Percentiles rank a stretch among this genome's conserved stretches.
These are phyloP conservation scores for Pezicula carpinea DNA, from an alignment of 2,329 filamentous ascomycete species.

Conservation along the genomic window DNA sequence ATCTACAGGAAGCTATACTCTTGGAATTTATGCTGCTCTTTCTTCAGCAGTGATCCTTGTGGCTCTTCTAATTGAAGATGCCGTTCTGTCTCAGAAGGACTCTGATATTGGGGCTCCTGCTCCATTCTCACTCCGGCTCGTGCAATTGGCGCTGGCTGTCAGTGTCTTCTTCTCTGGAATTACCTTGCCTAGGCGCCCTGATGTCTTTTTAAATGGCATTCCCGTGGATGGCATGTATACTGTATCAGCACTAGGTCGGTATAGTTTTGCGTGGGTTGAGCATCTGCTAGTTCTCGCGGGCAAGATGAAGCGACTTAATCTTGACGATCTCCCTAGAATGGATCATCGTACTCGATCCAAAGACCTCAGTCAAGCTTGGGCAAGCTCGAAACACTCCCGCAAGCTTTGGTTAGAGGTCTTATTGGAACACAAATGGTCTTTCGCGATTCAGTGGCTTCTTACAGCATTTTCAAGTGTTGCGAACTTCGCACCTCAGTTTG, in stretches of 20 bases:
- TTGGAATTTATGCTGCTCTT: constrained; percentile 47
- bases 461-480: constrained; percentile 33
- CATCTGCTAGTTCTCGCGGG: constrained; percentile 49
- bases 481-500: constrained; percentile 67
- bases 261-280: constrained; percentile 62
- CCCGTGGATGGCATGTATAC: constrained; percentile 61
- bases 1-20: constrained; percentile 46
- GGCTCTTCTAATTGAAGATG: constrained; percentile 41
- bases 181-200: constrained; percentile 61
- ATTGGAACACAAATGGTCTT: constrained; percentile 48
- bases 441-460: constrained; percentile 55
- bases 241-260: constrained; percentile 53
- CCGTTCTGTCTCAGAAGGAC: constrained; percentile 30
- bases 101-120: constrained; percentile 12
- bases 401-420: constrained; percentile 59
- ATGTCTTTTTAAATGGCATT: constrained; percentile 54
- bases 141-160: constrained; percentile 42
- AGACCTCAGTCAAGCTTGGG: constrained; percentile 48
- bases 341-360: constrained; percentile 48
- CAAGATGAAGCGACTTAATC: constrained; percentile 55
- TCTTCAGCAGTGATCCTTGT: constrained; percentile 42
- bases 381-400: constrained; percentile 37
- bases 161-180: constrained; percentile 44
- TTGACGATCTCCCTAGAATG: constrained; percentile 58
- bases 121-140: constrained; percentile 41